phyloP scores from a whole-genome alignment of 371 early-diverging fungal species.

The Mortierella sp. region DNA sequence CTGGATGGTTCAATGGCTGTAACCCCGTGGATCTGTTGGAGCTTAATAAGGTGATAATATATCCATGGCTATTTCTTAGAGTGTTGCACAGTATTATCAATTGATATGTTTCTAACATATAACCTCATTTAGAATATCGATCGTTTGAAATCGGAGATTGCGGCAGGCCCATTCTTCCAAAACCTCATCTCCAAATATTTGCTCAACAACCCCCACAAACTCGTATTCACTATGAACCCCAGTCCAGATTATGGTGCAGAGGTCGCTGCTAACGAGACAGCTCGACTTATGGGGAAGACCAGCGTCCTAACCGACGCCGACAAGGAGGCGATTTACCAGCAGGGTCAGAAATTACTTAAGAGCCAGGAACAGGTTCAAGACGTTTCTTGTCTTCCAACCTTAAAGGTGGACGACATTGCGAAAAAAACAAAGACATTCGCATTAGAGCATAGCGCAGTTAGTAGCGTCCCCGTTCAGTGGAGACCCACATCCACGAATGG shows the following conservation, averaged over 20 bases:
- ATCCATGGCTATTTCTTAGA: no score
- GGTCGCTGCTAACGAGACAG: conserved; percentile 72
- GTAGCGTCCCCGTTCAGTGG: conserved; percentile 78
- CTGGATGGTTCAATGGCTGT: conserved; percentile 91
- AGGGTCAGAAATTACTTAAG: conserved; percentile 71
- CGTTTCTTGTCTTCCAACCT: conserved; percentile 84
- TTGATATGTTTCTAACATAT: background rate
- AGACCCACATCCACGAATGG: conserved; percentile 91
- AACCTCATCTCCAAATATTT: conserved; percentile 80
- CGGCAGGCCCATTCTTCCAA: conserved; percentile 78
- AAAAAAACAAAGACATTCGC: conserved; percentile 71
- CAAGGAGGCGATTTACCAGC: conserved; percentile 66
- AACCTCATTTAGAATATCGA: conserved; percentile 69
- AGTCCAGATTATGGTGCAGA: conserved; percentile 71
- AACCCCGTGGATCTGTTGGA: conserved; percentile 89
- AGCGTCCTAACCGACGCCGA: conserved; percentile 70
- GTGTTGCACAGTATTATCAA: background rate
- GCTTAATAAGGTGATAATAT: conserved; percentile 68
- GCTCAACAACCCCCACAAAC: conserved; percentile 80
- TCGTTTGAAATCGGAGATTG: conserved; percentile 75
- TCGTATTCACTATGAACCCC: conserved; percentile 88
- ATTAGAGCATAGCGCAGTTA: conserved; percentile 74
- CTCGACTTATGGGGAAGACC: conserved; percentile 72
- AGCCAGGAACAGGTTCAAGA: conserved; percentile 85
- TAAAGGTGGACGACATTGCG: conserved; percentile 82